These are phyloP conservation scores for Mortierella sp. DNA, from an alignment of 371 early-diverging fungal genomes.

Conservation along the genomic window DNA sequence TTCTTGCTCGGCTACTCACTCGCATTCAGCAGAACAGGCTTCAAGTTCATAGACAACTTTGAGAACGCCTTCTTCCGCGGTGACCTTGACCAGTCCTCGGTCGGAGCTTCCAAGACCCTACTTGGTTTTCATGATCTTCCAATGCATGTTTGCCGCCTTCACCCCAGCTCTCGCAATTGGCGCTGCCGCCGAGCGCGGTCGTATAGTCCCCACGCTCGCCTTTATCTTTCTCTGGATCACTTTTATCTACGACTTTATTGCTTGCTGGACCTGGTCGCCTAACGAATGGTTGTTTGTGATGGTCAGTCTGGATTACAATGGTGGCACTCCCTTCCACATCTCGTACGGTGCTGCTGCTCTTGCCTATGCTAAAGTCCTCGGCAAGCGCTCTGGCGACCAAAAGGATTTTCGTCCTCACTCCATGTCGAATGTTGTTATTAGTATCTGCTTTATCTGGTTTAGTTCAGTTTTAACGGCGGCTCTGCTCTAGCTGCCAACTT, in stretches of 20 bases:
- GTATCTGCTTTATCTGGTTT: constrained; percentile 93
- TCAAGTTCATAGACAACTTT: constrained; percentile 85
- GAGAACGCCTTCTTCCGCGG: constrained; percentile 77
- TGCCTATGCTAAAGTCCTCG: constrained; percentile 87
- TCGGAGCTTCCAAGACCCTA: constrained; percentile 72
- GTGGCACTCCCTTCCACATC: constrained; percentile 95
- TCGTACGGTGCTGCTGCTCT: constrained; percentile 91
- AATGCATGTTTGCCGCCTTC: constrained; percentile 88
- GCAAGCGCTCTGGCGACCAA: constrained; percentile 83
- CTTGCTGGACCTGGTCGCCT: constrained; percentile 94
- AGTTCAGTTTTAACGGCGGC: constrained; percentile 93
- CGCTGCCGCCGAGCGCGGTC: constrained; percentile 90
- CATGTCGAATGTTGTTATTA: constrained; percentile 90
- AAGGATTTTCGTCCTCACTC: constrained; percentile 88
- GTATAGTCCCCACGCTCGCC: constrained; percentile 87
- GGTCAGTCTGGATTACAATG: constrained; percentile 88
- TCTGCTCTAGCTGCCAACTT: constrained; percentile 85
- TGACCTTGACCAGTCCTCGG: constrained; percentile 75
- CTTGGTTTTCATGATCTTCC: constrained; percentile 81
- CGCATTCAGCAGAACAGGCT: constrained; percentile 81
- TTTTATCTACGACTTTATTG: constrained; percentile 88
- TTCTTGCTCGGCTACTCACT: constrained; percentile 74
- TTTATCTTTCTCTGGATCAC: constrained; percentile 96
- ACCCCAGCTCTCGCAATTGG: constrained; percentile 95
- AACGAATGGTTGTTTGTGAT: constrained; percentile 86